phyloP scores from a whole-genome alignment of 495 filamentous ascomycete species.

The Jackrogersella minutella region DNA sequence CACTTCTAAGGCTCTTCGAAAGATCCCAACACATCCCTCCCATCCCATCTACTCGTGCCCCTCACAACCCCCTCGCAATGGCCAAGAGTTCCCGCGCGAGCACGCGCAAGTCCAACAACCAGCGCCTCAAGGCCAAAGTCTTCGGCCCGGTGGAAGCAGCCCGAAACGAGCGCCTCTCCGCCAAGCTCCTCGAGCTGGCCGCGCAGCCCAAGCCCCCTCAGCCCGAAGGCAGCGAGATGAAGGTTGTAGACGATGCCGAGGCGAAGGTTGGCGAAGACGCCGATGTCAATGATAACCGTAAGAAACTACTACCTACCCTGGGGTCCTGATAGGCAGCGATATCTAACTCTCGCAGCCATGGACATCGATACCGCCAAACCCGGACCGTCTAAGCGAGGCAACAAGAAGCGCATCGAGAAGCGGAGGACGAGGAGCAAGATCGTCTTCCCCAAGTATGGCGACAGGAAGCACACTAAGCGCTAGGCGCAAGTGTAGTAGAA shows the following conservation, averaged over 20 bases:
- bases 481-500: not conserved
- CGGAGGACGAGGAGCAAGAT: conserved; percentile 59
- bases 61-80: conserved; percentile 60
- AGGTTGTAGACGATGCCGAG: conserved; percentile 41
- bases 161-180: conserved; percentile 77
- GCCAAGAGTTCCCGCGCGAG: conserved; percentile 82
- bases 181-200: conserved; percentile 79
- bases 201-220: conserved; percentile 66
- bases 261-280: conserved; percentile 47
- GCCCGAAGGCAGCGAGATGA: conserved; percentile 32
- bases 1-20: conserved; percentile 5
- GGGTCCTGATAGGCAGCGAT: not conserved
- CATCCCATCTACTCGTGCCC: not conserved
- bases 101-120: conserved; percentile 77
- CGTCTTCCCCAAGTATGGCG: conserved; percentile 60
- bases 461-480: conserved; percentile 54
- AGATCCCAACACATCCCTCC: not conserved
- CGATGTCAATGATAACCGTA: conserved; percentile 44
- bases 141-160: conserved; percentile 81
- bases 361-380: conserved; percentile 55
- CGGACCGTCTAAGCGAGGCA: conserved; percentile 39
- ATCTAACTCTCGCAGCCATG: conserved; percentile 50
- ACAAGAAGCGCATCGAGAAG: conserved; percentile 55
- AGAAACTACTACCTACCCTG: conserved; percentile 40
- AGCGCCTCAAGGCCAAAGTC: conserved; percentile 74